Conservation (phyloP, 352 stramenopile genomes). For the Peronospora destructor region DNA sequence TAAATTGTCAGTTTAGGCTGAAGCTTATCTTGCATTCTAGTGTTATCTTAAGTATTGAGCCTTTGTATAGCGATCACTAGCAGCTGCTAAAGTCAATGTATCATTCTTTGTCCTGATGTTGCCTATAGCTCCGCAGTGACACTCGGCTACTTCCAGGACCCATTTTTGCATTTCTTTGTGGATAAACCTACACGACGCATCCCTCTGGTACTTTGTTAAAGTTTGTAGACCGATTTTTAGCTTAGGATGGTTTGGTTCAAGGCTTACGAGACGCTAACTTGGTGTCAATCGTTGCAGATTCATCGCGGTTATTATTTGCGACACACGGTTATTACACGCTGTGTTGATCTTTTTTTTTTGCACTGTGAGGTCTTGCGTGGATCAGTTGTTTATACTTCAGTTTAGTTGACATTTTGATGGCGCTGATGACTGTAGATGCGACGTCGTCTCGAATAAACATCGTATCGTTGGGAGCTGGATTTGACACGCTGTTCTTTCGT, state of each 20-base stretch:
- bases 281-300: constrained; percentile 34
- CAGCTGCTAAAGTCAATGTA: constrained; percentile 14
- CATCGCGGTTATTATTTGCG: constrained; percentile 74
- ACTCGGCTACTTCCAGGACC: constrained; percentile 54
- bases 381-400: background rate
- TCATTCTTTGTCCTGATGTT: constrained; percentile 2
- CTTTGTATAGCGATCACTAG: constrained; percentile 2
- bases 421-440: constrained; percentile 11
- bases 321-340: constrained; percentile 46
- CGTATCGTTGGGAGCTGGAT: constrained; percentile 61
- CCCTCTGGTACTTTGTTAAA: constrained; percentile 37
- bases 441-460: constrained; percentile 38
- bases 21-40: background rate
- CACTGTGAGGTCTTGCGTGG: constrained; percentile 9
- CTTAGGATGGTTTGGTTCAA: background rate
- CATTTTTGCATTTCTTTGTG: constrained; percentile 54
- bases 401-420: constrained; percentile 9
- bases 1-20: constrained; percentile 47
- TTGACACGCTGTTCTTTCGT: constrained; percentile 73
- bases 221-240: background rate
- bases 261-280: background rate
- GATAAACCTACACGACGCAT: constrained; percentile 57
- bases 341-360: constrained; percentile 47
- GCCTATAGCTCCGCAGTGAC: constrained; percentile 46
- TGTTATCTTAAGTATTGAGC: background rate